These are phyloP conservation scores for Galerina marginata DNA, from an alignment of 768 basidiomycete species.

Conservation along the genomic window DNA sequence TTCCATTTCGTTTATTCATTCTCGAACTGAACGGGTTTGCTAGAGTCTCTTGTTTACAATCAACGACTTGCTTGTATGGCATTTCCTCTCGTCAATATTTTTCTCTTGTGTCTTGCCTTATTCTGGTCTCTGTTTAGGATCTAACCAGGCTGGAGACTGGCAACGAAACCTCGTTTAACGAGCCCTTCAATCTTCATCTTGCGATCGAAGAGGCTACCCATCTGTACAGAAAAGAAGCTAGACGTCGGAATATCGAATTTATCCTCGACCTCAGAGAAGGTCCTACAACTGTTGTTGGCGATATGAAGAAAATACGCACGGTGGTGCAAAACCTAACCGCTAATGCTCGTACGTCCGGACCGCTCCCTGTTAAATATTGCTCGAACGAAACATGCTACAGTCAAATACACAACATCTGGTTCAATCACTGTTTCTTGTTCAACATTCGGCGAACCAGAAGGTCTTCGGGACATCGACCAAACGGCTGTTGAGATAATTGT, in stretches of 20 bases:
- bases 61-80: conserved; percentile 71
- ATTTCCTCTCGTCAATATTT: background rate
- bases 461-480: conserved; percentile 48
- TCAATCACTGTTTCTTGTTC: conserved; percentile 64
- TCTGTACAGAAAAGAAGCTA: conserved; percentile 71
- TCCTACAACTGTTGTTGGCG: conserved; percentile 70
- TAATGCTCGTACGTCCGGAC: conserved; percentile 60
- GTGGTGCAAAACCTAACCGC: conserved; percentile 81
- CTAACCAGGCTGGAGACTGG: conserved; percentile 80
- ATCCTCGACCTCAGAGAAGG: conserved; percentile 56
- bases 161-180: conserved; percentile 74
- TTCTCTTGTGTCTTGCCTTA: background rate
- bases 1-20: background rate
- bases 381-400: conserved; percentile 35
- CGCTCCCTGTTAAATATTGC: background rate
- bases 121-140: conserved; percentile 45
- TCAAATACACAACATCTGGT: conserved; percentile 74
- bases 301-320: conserved; percentile 74
- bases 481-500: conserved; percentile 73
- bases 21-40: background rate
- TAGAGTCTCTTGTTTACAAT: conserved; percentile 81
- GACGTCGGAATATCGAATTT: conserved; percentile 64
- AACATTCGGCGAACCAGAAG: conserved; percentile 55
- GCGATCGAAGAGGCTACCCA: conserved; percentile 66
- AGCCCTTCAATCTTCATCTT: conserved; percentile 71